These are phyloP conservation scores for Turnera subulata DNA, from an alignment of 345 rosid species.

Conservation along the genomic window DNA sequence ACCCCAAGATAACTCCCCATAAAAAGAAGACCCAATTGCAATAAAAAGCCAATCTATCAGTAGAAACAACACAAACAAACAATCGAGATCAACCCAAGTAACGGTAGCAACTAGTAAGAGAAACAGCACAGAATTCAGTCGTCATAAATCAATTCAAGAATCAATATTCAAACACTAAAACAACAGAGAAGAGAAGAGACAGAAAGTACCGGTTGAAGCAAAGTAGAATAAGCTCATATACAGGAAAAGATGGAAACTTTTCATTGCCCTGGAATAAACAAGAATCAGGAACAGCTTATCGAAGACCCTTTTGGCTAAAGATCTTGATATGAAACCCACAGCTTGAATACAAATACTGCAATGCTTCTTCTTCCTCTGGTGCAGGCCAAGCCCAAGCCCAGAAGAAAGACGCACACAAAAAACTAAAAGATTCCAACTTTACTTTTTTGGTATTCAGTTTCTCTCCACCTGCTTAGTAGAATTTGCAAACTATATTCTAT, in stretches of 20 bases:
- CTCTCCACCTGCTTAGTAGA: background rate
- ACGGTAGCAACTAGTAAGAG: background rate
- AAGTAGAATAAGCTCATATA: slow-evolving; percentile 36
- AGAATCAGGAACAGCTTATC: slow-evolving; percentile 17
- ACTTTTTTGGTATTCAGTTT: slow-evolving; percentile 11
- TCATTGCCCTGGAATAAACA: slow-evolving; percentile 32
- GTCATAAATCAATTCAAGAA: slow-evolving; percentile 1
- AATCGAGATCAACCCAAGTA: slow-evolving; percentile 13
- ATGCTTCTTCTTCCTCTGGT: slow-evolving; percentile 17
- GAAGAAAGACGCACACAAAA: slow-evolving; percentile 23
- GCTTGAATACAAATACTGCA: slow-evolving; percentile 17
- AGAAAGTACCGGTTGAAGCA: slow-evolving; percentile 49
- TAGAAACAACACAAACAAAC: slow-evolving; percentile 1
- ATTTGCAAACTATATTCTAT: background rate
- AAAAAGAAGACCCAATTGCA: background rate
- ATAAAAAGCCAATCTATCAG: slow-evolving; percentile 8
- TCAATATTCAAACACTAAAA: background rate
- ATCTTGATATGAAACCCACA: slow-evolving; percentile 9
- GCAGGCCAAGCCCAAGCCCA: slow-evolving; percentile 11
- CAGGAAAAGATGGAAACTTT: slow-evolving; percentile 26
- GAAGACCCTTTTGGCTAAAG: slow-evolving; percentile 1
- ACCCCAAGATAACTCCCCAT: slow-evolving; percentile 1
- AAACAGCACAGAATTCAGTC: background rate
- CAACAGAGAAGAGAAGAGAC: background rate
- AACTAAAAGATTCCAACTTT: slow-evolving; percentile 25